Percentiles rank a stretch among this genome's conserved stretches.
Evolutionary conservation across 2,329 filamentous ascomycete genomes (phyloP).

Genomic region (Trichoderma sp.): DNA sequence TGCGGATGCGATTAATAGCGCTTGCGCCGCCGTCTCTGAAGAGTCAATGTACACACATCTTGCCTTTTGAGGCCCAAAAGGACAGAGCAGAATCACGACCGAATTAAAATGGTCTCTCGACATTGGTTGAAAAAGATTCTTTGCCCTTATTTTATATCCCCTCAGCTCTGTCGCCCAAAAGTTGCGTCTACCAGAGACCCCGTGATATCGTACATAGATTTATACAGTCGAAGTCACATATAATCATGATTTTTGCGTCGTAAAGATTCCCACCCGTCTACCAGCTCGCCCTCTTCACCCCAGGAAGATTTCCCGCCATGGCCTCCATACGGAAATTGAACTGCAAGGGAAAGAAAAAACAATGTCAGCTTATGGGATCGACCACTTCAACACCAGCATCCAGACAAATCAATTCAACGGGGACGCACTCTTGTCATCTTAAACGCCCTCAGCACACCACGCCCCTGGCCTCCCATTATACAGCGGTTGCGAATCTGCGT

Average conservation of each 20-base stretch:
- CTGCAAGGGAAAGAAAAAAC: slow-evolving; percentile 47
- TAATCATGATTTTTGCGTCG: neutral
- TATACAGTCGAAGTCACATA: slow-evolving; percentile 2
- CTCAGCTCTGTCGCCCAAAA: neutral
- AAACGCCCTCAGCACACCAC: slow-evolving; percentile 91
- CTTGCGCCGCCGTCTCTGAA: neutral
- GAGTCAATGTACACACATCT: neutral
- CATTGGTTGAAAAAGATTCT: neutral
- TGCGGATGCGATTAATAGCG: neutral
- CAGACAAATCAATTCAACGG: neutral
- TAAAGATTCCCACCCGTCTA: slow-evolving; percentile 45
- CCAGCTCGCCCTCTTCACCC: slow-evolving; percentile 96
- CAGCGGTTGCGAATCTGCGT: slow-evolving; percentile 95
- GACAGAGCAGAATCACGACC: neutral
- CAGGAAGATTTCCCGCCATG: slow-evolving; percentile 78
- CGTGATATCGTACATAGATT: slow-evolving; percentile 13
- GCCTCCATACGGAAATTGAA: slow-evolving; percentile 93
- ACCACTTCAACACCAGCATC: neutral
- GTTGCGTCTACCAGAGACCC: neutral
- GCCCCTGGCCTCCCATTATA: slow-evolving; percentile 83
- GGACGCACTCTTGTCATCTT: slow-evolving; percentile 73
- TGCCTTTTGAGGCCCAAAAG: neutral
- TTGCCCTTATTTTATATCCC: neutral
- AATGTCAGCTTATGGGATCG: neutral
- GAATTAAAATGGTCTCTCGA: neutral